Evolutionary conservation across 352 stramenopile genomes (phyloP).

Genomic region (Globisporangium nodosum): DNA sequence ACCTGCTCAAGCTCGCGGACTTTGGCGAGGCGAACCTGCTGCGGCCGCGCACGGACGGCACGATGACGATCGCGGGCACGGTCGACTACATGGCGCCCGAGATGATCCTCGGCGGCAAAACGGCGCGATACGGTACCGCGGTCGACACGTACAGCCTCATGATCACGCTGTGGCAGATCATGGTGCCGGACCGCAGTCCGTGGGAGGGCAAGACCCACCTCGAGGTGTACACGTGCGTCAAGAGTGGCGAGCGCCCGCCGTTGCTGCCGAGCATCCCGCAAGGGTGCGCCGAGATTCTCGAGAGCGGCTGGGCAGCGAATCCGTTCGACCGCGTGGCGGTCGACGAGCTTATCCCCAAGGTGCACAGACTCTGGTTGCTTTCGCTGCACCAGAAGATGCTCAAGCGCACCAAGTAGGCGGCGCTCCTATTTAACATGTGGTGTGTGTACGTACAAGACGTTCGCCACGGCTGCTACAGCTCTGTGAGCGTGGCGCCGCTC

Average conservation of each 20-base stretch:
- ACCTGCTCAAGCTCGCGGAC: conserved; percentile 74
- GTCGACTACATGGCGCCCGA: conserved; percentile 86
- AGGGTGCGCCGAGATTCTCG: conserved; percentile 68
- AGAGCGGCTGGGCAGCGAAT: conserved; percentile 64
- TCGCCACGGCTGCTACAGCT: conserved; percentile 5
- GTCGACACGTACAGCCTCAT: conserved; percentile 85
- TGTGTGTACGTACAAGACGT: background rate
- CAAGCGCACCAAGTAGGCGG: conserved; percentile 50
- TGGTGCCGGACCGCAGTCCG: conserved; percentile 68
- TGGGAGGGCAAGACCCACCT: conserved; percentile 74
- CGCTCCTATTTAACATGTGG: conserved; percentile 5
- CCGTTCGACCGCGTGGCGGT: conserved; percentile 66
- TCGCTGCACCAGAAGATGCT: conserved; percentile 72
- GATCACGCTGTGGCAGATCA: conserved; percentile 87
- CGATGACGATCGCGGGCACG: conserved; percentile 83
- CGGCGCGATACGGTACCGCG: conserved; percentile 65
- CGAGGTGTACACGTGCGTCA: conserved; percentile 73
- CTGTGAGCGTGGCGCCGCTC: conserved; percentile 3
- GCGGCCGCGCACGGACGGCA: conserved; percentile 60
- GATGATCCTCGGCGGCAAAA: conserved; percentile 83
- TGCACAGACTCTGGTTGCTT: conserved; percentile 73
- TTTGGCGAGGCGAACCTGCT: conserved; percentile 85
- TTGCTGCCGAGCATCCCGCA: conserved; percentile 63
- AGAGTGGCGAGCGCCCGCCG: conserved; percentile 64
- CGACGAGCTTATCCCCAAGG: conserved; percentile 68